A percentile compares a stretch with the other conserved stretches of the same genome.
Conservation (phyloP, 768 basidiomycete species). For the Termitomyces sp. region DNA sequence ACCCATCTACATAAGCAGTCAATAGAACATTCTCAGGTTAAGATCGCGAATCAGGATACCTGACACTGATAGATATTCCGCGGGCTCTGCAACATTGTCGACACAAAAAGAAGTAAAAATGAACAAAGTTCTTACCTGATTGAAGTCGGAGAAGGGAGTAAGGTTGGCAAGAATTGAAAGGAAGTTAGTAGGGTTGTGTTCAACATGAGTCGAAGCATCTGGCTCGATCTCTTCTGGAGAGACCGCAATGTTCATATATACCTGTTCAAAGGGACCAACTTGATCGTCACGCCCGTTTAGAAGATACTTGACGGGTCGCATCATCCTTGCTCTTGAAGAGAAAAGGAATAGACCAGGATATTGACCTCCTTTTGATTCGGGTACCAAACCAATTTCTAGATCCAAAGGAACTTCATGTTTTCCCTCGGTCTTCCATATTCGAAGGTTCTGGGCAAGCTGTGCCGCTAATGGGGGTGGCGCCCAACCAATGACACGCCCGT, state of each 20-base stretch:
- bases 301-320: conserved; percentile 94
- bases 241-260: conserved; percentile 97
- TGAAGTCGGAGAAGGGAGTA: conserved; percentile 99
- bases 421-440: conserved; percentile 93
- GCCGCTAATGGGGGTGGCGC: conserved; percentile 67
- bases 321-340: conserved; percentile 84
- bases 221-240: conserved; percentile 78
- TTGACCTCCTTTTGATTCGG: conserved; percentile 86
- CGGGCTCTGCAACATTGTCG: conserved; percentile 51
- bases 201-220: conserved; percentile 83
- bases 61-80: conserved; percentile 94
- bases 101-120: conserved; percentile 2
- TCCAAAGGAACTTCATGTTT: conserved; percentile 80
- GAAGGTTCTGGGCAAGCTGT: conserved; percentile 77
- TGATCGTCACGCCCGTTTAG: conserved; percentile 83
- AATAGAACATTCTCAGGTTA: background rate
- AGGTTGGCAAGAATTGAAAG: conserved; percentile 95
- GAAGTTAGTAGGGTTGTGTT: conserved; percentile 92
- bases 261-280: conserved; percentile 96
- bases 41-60: conserved; percentile 30
- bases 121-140: conserved; percentile 60
- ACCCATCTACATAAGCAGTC: conserved; percentile 67
- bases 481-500: conserved; percentile 94
- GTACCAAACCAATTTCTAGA: conserved; percentile 91
- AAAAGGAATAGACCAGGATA: conserved; percentile 96